A percentile compares a stretch with the other conserved stretches of the same genome.
These are phyloP conservation scores for Debaryomyces prosopidis DNA, from an alignment of 805 yeast genomes.

Conservation along the genomic window DNA sequence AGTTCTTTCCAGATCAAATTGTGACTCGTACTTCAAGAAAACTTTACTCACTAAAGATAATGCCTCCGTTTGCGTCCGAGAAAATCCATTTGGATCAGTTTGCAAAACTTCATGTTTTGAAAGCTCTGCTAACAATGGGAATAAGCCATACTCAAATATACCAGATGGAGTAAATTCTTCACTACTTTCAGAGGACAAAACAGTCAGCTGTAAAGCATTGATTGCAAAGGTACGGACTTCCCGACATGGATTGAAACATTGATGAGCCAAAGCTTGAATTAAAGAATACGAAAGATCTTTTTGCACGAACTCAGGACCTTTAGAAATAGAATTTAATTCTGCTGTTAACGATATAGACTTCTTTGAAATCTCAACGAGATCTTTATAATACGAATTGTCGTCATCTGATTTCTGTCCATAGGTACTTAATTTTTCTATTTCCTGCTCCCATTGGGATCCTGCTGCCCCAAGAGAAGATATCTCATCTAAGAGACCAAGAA, in stretches of 20 bases:
- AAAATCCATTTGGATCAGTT: slow-evolving; percentile 65
- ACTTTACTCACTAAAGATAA: slow-evolving; percentile 65
- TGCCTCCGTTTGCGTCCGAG: slow-evolving; percentile 64
- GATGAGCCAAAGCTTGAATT: slow-evolving; percentile 82
- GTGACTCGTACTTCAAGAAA: slow-evolving; percentile 35
- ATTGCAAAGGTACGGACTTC: slow-evolving; percentile 71
- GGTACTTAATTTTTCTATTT: slow-evolving; percentile 44
- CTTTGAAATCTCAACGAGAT: slow-evolving; percentile 57
- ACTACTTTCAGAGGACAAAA: slow-evolving; percentile 41
- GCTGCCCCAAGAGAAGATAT: slow-evolving; percentile 79
- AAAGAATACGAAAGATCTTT: slow-evolving; percentile 54
- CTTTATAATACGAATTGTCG: slow-evolving; percentile 49
- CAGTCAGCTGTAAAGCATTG: slow-evolving; percentile 52
- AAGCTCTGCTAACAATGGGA: slow-evolving; percentile 69
- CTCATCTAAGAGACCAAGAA: slow-evolving; percentile 74
- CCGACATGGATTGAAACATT: slow-evolving; percentile 84
- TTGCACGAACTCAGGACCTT: slow-evolving; percentile 31
- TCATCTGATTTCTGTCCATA: slow-evolving; percentile 43
- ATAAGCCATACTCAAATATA: slow-evolving; percentile 69
- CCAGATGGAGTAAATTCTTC: slow-evolving; percentile 49
- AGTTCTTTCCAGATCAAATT: slow-evolving; percentile 21
- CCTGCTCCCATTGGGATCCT: slow-evolving; percentile 76
- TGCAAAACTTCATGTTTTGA: slow-evolving; percentile 59
- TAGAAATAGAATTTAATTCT: slow-evolving; percentile 42
- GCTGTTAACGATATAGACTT: slow-evolving; percentile 64